Evolutionary conservation across 2,329 filamentous ascomycete species (phyloP).

Genomic region (Erysiphe pisi): DNA sequence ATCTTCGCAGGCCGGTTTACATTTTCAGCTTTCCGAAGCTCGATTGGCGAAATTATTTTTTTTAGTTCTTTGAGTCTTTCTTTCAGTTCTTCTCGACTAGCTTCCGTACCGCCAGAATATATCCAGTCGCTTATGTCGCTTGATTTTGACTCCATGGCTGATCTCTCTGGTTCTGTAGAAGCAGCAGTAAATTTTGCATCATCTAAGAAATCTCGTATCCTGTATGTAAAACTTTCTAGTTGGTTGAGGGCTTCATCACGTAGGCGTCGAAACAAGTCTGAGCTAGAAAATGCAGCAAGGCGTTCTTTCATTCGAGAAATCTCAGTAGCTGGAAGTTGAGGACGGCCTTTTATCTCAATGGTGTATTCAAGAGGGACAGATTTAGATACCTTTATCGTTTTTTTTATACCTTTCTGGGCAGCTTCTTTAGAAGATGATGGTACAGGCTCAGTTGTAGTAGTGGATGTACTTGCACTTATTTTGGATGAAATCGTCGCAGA

Average conservation of each 20-base stretch:
- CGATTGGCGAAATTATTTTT: conserved; percentile 64
- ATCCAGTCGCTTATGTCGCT: conserved; percentile 75
- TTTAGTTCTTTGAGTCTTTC: conserved; percentile 66
- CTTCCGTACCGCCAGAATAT: conserved; percentile 71
- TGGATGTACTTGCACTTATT: conserved; percentile 40
- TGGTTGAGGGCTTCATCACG: conserved; percentile 84
- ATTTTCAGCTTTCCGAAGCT: conserved; percentile 63
- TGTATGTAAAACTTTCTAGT: conserved; percentile 90
- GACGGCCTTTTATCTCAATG: conserved; percentile 33
- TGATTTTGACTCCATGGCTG: conserved; percentile 56
- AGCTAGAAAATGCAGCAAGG: conserved; percentile 72
- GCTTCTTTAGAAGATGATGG: conserved; percentile 35
- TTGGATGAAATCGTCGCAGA: conserved; percentile 36
- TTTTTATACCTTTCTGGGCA: conserved; percentile 32
- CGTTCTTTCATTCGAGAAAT: conserved; percentile 44
- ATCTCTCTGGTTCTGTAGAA: conserved; percentile 58
- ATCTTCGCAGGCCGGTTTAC: conserved; percentile 60
- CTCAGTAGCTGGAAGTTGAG: conserved; percentile 34
- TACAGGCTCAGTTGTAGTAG: conserved; percentile 43
- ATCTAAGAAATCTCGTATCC: conserved; percentile 69
- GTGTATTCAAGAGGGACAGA: conserved; percentile 36
- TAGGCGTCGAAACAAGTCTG: conserved; percentile 63
- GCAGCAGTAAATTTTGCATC: conserved; percentile 61
- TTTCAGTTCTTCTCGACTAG: conserved; percentile 62
- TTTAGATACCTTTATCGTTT: conserved; percentile 35